Evolutionary conservation across 2,329 filamentous ascomycete genomes (phyloP).

Genomic region (Aspergillus sp.): DNA sequence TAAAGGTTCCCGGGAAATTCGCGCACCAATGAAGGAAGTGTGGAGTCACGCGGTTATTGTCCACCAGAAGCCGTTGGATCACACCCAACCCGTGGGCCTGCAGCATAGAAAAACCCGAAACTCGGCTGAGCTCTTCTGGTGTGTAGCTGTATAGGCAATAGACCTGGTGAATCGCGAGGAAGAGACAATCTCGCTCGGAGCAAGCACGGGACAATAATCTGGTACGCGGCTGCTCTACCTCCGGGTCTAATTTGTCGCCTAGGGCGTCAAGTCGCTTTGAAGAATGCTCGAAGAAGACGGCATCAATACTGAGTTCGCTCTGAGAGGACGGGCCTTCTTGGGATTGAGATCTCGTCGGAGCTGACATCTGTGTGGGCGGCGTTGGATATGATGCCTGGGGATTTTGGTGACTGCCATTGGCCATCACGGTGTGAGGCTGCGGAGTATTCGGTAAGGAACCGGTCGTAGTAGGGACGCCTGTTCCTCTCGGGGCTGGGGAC

Average conservation of each 20-base stretch:
- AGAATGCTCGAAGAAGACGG: slow-evolving; percentile 7
- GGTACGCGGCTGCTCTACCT: slow-evolving; percentile 44
- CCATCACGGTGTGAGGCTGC: no score
- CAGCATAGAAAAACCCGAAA: slow-evolving; percentile 35
- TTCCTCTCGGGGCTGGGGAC: not conserved
- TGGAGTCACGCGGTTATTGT: slow-evolving; percentile 42
- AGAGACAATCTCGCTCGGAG: slow-evolving; percentile 56
- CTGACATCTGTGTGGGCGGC: no score
- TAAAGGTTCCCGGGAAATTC: slow-evolving; percentile 44
- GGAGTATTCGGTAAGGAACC: not conserved
- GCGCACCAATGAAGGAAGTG: slow-evolving; percentile 46
- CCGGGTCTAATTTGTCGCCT: slow-evolving; percentile 7
- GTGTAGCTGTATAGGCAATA: slow-evolving; percentile 57
- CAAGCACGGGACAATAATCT: slow-evolving; percentile 59
- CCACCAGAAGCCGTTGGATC: slow-evolving; percentile 45
- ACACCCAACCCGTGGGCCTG: slow-evolving; percentile 30
- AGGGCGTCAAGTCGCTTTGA: slow-evolving; percentile 16
- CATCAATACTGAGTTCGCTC: not conserved
- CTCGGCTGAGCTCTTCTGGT: slow-evolving; percentile 32
- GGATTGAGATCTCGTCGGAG: no score
- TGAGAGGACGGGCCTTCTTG: no score
- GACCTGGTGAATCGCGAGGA: slow-evolving; percentile 63
- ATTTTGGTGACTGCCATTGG: no score
- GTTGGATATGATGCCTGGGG: no score
- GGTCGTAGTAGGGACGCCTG: not conserved